Conservation (phyloP, 2,329 filamentous ascomycete species). For the Clonostachys rosea region DNA sequence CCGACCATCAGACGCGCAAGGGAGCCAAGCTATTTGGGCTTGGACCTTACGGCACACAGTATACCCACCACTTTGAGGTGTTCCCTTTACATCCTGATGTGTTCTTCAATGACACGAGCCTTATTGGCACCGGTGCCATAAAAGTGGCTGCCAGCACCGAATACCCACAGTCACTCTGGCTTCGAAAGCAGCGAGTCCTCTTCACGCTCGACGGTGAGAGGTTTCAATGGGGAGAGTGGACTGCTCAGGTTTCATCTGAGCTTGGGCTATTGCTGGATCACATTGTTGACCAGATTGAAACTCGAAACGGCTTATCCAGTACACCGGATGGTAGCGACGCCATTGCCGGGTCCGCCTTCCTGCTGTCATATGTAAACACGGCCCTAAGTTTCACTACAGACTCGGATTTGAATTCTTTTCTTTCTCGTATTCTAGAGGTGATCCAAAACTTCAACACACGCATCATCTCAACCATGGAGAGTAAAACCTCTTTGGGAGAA, state of each 20-base stretch:
- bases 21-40: constrained; percentile 40
- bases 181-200: constrained; percentile 13
- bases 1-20: constrained; percentile 1
- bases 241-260: constrained; percentile 55
- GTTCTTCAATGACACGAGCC: constrained; percentile 56
- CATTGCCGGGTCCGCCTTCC: constrained; percentile 31
- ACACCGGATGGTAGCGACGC: constrained; percentile 3
- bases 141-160: constrained; percentile 22
- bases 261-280: constrained; percentile 58
- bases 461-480: neutral
- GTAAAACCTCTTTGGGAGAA: neutral
- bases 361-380: constrained; percentile 41
- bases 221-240: constrained; percentile 53
- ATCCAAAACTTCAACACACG: constrained; percentile 28
- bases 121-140: constrained; percentile 51
- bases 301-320: neutral
- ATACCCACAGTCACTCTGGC: constrained; percentile 15
- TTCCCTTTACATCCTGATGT: constrained; percentile 51
- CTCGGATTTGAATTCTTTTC: constrained; percentile 31
- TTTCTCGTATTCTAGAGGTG: constrained; percentile 35
- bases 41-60: constrained; percentile 55
- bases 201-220: constrained; percentile 42
- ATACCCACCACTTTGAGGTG: constrained; percentile 58
- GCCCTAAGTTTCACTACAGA: constrained; percentile 31
- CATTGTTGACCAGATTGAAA: constrained; percentile 40